Conservation (phyloP, 495 filamentous ascomycete genomes). For the Sphaerosporella brunnea region DNA sequence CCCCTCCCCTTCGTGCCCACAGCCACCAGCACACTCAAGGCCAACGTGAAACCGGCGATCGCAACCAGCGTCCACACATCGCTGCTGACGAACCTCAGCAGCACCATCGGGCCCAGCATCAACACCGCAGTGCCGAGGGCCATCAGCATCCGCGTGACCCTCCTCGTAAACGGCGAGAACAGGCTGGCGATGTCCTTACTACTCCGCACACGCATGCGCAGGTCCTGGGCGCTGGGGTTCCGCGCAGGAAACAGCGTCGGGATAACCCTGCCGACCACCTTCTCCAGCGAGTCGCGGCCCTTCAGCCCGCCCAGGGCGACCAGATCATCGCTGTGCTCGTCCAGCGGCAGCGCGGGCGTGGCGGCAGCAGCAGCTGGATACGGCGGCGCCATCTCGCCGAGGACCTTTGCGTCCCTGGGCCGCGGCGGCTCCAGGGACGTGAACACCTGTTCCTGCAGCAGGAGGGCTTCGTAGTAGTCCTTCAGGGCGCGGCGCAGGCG, state of each 20-base stretch:
- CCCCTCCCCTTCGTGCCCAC: conserved; percentile 18
- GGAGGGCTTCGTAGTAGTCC: conserved; percentile 14
- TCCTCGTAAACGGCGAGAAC: conserved; percentile 19
- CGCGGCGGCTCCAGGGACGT: conserved; percentile 21
- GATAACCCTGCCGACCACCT: conserved; percentile 15
- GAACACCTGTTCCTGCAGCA: conserved; percentile 22
- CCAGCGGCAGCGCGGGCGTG: not conserved
- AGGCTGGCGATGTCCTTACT: conserved; percentile 18
- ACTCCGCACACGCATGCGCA: conserved; percentile 15
- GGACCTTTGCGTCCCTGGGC: conserved; percentile 10
- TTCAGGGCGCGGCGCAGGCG: not conserved
- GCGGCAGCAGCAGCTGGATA: conserved; percentile 6
- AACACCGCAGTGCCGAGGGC: conserved; percentile 17
- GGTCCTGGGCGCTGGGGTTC: conserved; percentile 15
- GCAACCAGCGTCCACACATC: conserved; percentile 18
- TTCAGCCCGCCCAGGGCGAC: conserved; percentile 17
- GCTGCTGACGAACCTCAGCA: conserved; percentile 16
- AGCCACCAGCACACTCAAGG: conserved; percentile 13
- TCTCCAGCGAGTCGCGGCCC: conserved; percentile 21
- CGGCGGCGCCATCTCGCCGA: conserved; percentile 15
- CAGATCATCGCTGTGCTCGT: conserved; percentile 12
- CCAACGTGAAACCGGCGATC: conserved; percentile 17
- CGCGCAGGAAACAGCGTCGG: conserved; percentile 19
- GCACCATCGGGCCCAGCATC: conserved; percentile 21
- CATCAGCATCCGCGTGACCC: conserved; percentile 18